A percentile compares a stretch with the other conserved stretches of the same genome.
Evolutionary conservation across 2,329 filamentous ascomycete genomes (phyloP).

Genomic region (Xylariaceae sp.): DNA sequence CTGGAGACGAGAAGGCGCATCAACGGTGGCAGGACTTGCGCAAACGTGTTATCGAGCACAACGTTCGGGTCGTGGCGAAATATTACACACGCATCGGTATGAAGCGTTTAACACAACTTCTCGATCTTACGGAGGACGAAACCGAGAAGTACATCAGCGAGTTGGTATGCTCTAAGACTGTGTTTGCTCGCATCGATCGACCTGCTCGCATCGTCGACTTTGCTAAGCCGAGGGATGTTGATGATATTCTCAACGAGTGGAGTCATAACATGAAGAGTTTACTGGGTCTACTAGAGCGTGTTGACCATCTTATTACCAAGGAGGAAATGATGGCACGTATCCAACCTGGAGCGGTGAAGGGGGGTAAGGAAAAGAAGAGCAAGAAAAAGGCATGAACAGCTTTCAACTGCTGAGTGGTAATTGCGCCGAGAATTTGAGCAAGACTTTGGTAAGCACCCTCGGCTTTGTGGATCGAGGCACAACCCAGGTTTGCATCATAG

Average conservation of each 20-base stretch:
- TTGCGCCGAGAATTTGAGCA: constrained; percentile 17
- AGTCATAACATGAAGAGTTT: constrained; percentile 97
- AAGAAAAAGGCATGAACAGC: constrained; percentile 42
- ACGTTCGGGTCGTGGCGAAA: constrained; percentile 95
- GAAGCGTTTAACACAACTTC: constrained; percentile 84
- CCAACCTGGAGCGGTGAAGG: constrained; percentile 67
- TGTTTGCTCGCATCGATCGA: constrained; percentile 96
- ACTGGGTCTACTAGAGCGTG: constrained; percentile 82
- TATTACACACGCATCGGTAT: constrained; percentile 99
- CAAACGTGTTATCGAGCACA: constrained; percentile 99
- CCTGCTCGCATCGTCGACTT: constrained; percentile 93
- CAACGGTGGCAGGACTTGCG: constrained; percentile 92
- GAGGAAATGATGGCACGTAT: constrained; percentile 99
- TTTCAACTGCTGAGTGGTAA: constrained; percentile 19
- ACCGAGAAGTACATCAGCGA: constrained; percentile 99
- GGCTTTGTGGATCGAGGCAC: constrained; percentile 19
- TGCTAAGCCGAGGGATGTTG: constrained; percentile 90
- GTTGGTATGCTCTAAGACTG: constrained; percentile 95
- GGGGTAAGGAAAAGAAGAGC: constrained; percentile 47
- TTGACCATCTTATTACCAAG: constrained; percentile 98
- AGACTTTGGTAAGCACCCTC: constrained; percentile 11
- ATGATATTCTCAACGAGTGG: constrained; percentile 98
- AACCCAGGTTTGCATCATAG: constrained; percentile 36
- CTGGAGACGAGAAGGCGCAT: constrained; percentile 79
- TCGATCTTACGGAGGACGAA: constrained; percentile 92